Conservation (phyloP, 345 rosid genomes). For the Acer negundo region DNA sequence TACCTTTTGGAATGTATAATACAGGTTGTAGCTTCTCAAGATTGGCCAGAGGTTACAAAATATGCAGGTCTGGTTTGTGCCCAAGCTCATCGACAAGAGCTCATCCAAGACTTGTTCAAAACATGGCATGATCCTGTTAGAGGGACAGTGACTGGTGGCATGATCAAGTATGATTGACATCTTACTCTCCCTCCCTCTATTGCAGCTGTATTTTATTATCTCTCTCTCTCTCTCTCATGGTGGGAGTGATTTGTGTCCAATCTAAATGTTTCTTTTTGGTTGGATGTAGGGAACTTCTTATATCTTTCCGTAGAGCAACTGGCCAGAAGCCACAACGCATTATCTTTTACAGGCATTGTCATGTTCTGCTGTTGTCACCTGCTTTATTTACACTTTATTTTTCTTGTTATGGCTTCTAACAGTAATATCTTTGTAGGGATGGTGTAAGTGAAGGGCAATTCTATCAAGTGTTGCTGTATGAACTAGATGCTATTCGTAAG, state of each 20-base stretch:
- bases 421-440: constrained; percentile 52
- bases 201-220: constrained; percentile 69
- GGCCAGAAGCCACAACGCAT: constrained; percentile 95
- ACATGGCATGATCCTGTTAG: constrained; percentile 95
- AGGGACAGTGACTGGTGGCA: constrained; percentile 92
- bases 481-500: constrained; percentile 97
- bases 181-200: background rate
- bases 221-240: background rate
- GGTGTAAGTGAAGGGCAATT: constrained; percentile 99
- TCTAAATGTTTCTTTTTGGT: background rate
- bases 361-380: background rate
- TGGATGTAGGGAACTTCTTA: constrained; percentile 76
- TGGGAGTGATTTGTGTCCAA: background rate
- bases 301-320: constrained; percentile 92
- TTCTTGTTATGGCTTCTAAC: background rate
- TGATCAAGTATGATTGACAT: constrained; percentile 72
- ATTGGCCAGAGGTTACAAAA: constrained; percentile 99
- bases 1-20: background rate
- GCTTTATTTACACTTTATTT: background rate
- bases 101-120: constrained; percentile 91
- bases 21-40: constrained; percentile 99
- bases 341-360: constrained; percentile 80
- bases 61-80: constrained; percentile 98
- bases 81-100: constrained; percentile 99
- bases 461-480: constrained; percentile 89